Conservation (phyloP, 805 yeast species). For the Nematodospora valgi region DNA sequence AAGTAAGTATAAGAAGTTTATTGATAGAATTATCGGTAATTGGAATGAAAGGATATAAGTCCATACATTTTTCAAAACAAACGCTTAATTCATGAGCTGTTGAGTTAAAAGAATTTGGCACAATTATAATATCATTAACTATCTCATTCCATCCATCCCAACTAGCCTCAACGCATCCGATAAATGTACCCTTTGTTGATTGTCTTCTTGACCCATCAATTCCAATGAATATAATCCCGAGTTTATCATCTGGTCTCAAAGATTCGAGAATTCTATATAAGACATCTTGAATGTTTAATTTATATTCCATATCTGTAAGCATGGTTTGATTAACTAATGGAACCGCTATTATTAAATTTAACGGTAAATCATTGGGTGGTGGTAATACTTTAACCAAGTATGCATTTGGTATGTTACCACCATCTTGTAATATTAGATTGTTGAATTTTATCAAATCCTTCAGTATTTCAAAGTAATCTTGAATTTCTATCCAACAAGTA, state of each 20-base stretch:
- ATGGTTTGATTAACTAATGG: constrained; percentile 28
- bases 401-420: constrained; percentile 37
- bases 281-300: constrained; percentile 16
- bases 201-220: constrained; percentile 37
- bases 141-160: constrained; percentile 53
- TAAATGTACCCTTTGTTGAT: constrained; percentile 39
- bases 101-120: constrained; percentile 10
- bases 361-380: constrained; percentile 34
- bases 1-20: constrained; percentile 15
- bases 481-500: constrained; percentile 46
- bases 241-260: constrained; percentile 36
- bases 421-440: constrained; percentile 31
- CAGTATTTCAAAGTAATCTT: constrained; percentile 32
- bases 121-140: constrained; percentile 32
- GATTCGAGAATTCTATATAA: constrained; percentile 23
- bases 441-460: constrained; percentile 35
- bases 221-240: constrained; percentile 50
- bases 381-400: constrained; percentile 37
- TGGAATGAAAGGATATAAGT: constrained; percentile 23
- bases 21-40: constrained; percentile 6
- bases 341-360: constrained; percentile 42
- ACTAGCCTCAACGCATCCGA: constrained; percentile 41
- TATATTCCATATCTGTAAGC: constrained; percentile 25
- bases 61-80: constrained; percentile 25
- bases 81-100: constrained; percentile 21